Percentiles rank a stretch among this genome's conserved stretches.
phyloP scores from a whole-genome alignment of 768 basidiomycete genomes.

The Lentinula raphanica region DNA sequence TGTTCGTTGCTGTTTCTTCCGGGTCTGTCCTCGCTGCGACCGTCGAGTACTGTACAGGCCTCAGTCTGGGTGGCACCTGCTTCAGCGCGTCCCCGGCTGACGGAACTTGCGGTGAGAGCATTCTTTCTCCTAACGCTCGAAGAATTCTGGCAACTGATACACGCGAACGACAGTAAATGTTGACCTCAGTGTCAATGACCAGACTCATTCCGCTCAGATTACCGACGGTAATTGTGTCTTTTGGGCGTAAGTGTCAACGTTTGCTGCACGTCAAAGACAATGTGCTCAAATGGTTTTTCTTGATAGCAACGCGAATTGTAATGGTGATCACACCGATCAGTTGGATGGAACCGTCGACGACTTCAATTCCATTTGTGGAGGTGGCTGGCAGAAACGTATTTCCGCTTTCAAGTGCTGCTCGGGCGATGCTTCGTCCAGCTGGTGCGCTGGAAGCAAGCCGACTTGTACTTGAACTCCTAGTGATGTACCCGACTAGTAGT shows the following conservation, averaged over 20 bases:
- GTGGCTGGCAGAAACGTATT: conserved; percentile 6
- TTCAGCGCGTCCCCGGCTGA: neutral
- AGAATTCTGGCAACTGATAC: neutral
- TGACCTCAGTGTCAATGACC: conserved; percentile 4
- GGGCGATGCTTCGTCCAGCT: neutral
- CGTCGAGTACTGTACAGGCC: no score
- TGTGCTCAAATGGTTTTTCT: neutral
- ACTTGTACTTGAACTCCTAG: neutral
- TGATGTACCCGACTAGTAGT: no score
- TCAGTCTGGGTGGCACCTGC: no score
- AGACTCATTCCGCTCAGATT: neutral
- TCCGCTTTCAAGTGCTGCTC: conserved; percentile 3
- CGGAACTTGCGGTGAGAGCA: neutral
- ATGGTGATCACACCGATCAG: neutral
- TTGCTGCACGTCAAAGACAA: neutral
- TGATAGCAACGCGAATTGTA: neutral
- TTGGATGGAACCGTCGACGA: neutral
- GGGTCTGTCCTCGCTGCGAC: no score
- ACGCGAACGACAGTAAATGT: neutral
- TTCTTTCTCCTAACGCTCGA: neutral
- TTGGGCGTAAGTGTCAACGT: conserved; percentile 3
- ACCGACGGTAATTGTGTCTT: neutral
- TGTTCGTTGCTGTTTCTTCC: no score
- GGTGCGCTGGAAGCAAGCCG: conserved; percentile 5
- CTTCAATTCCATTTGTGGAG: neutral